Evolutionary conservation across 1,284 basidiomycete species (phyloP).

Genomic region (Singerocomus rubriflavus): DNA sequence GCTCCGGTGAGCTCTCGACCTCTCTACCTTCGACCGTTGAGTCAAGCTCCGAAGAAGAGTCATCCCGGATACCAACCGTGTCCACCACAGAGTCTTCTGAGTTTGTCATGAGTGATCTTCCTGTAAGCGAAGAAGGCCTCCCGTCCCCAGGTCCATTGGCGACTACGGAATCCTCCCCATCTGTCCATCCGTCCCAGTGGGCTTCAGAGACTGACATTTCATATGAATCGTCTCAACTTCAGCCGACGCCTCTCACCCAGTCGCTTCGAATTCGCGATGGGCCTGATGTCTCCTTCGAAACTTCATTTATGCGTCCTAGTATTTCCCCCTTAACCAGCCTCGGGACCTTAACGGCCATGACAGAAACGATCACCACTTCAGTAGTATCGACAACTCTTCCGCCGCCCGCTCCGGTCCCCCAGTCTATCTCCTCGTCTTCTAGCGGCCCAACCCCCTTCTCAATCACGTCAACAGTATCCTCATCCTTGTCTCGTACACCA

Average conservation of each 20-base stretch:
- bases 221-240: constrained; percentile 66
- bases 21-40: constrained; percentile 24
- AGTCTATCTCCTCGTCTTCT: constrained; percentile 26
- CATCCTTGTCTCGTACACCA: constrained; percentile 38
- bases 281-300: constrained; percentile 61
- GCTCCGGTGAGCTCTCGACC: constrained; percentile 23
- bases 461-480: constrained; percentile 30
- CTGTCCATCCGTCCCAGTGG: constrained; percentile 49
- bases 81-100: constrained; percentile 36
- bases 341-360: constrained; percentile 32
- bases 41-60: constrained; percentile 26
- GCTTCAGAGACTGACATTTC: constrained; percentile 58
- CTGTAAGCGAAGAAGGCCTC: constrained; percentile 30
- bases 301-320: constrained; percentile 49
- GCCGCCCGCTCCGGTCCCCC: constrained; percentile 4
- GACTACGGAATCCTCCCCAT: constrained; percentile 33
- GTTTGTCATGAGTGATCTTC: constrained; percentile 23
- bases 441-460: constrained; percentile 29
- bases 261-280: constrained; percentile 57
- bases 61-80: constrained; percentile 18
- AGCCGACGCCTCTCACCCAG: constrained; percentile 61
- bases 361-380: constrained; percentile 37
- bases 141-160: constrained; percentile 21
- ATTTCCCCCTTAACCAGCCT: constrained; percentile 41
- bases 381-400: constrained; percentile 16